phyloP scores from a whole-genome alignment of 1,139 yeast species.

The Debaryomyces nepalensis region DNA sequence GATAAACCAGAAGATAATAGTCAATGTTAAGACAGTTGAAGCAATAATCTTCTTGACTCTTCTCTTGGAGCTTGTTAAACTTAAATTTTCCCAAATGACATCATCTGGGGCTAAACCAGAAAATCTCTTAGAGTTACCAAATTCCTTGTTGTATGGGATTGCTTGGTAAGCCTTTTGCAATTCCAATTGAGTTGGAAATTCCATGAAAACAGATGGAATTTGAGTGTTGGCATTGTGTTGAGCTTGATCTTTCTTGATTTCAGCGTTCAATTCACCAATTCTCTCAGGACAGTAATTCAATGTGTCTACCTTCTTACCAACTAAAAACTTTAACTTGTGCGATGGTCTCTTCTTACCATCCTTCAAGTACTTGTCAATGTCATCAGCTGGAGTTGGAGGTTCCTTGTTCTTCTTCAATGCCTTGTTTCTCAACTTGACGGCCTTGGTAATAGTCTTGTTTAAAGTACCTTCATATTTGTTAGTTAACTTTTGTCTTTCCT shows the following conservation, averaged over 20 bases:
- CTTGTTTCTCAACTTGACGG: conserved; percentile 58
- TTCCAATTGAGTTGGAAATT: conserved; percentile 83
- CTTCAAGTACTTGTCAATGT: conserved; percentile 56
- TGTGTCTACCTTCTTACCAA: conserved; percentile 87
- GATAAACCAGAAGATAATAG: conserved; percentile 86
- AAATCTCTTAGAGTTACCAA: conserved; percentile 63
- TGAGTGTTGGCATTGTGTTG: conserved; percentile 50
- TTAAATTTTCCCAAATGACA: conserved; percentile 78
- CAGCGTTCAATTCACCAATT: conserved; percentile 67
- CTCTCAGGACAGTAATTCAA: conserved; percentile 70
- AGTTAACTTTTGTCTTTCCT: conserved; percentile 60
- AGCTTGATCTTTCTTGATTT: conserved; percentile 64
- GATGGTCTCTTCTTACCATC: conserved; percentile 72
- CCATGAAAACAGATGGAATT: conserved; percentile 78
- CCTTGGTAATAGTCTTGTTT: conserved; percentile 57
- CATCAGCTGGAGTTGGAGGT: conserved; percentile 60
- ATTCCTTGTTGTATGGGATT: conserved; percentile 66
- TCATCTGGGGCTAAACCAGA: conserved; percentile 74
- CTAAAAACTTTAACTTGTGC: conserved; percentile 55
- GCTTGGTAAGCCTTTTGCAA: conserved; percentile 91
- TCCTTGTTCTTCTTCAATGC: conserved; percentile 60
- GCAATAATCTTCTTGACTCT: conserved; percentile 46
- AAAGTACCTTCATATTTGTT: conserved; percentile 62
- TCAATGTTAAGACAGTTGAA: conserved; percentile 47
- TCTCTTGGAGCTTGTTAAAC: conserved; percentile 48